A percentile compares a stretch with the other conserved stretches of the same genome.
Conservation (phyloP, 257 asterid genomes). For the Solanum bukasovii region DNA sequence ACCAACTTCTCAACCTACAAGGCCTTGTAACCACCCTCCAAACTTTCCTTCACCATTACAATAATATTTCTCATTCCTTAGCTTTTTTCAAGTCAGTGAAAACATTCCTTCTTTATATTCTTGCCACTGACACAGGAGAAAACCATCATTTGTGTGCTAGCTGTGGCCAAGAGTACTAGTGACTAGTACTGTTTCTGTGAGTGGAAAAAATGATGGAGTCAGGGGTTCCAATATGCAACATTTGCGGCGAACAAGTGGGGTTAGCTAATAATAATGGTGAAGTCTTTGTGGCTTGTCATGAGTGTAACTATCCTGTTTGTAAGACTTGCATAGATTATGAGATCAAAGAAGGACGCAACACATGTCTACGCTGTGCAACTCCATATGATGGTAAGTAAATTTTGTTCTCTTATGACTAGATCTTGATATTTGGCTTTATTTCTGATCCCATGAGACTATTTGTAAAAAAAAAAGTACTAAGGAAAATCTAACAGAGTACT, state of each 20-base stretch:
- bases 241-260: slow-evolving; percentile 69
- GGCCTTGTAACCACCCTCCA: slow-evolving; percentile 15
- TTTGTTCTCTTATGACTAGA: background rate
- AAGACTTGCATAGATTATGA: slow-evolving; percentile 58
- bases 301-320: slow-evolving; percentile 69
- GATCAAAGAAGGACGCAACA: slow-evolving; percentile 53
- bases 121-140: slow-evolving; percentile 5
- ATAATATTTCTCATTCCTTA: slow-evolving; percentile 11
- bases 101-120: background rate
- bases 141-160: background rate
- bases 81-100: background rate
- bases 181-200: background rate
- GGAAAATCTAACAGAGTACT: background rate
- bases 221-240: slow-evolving; percentile 60
- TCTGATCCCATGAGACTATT: background rate
- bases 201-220: slow-evolving; percentile 70
- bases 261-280: slow-evolving; percentile 35
- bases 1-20: slow-evolving; percentile 42
- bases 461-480: background rate
- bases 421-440: background rate
- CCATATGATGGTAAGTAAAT: slow-evolving; percentile 44
- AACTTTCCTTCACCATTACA: slow-evolving; percentile 14
- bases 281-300: slow-evolving; percentile 68
- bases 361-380: slow-evolving; percentile 59
- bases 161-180: background rate